Base-by-base conservation (phyloP, 2,329 filamentous ascomycete species). In the Monilinia aucupariae region DNA sequence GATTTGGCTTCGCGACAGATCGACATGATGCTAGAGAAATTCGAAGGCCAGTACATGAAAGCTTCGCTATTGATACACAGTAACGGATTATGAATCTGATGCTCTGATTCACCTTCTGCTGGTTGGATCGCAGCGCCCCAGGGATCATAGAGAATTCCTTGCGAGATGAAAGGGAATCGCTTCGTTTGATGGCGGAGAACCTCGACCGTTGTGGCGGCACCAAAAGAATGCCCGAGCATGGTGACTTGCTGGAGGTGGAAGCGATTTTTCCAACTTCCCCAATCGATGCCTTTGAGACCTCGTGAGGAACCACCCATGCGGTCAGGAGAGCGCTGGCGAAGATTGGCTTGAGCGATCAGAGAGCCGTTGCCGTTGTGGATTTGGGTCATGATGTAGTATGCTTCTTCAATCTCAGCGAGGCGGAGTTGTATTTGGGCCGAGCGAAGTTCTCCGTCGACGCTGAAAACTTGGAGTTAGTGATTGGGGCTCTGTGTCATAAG, bases 41-140 rank as follows among this genome's bases (percentile, higher is more conserved):
- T 89, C 2, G 79, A 77, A 27, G 82, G 79, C 86, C 86, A 89
- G 74, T 88, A 86, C 78, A 87, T 87, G 75, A 89, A 89, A 0
- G 85, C 86, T 72, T 89, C 86, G 7, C 81, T 84, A 55, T 86
- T 87, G 70, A 89, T 84, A 3, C 82, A 82, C 7, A 89, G 77
- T 9, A 89, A 70, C 6, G 86, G 86, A 15, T 80, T 78, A 45
- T 76, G 75, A 7, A 80, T 74, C 20, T 78, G 76, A 62, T 81
- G 76, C 4, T 77, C 69, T 0, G 76, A 74, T 22, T 78, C 76
- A 37, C 81, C 78, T 67, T 68, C 75, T 68, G 67, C 79, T 68
- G 68, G 81, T 51, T 69, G 66, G 70, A 70, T 82, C 70, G 73
- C 82, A 68, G 76, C 74, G 4, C 80, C 85, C 85, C 85, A 89